phyloP scores from a whole-genome alignment of 2,329 filamentous ascomycete genomes.

The Exophiala xenobiotica region DNA sequence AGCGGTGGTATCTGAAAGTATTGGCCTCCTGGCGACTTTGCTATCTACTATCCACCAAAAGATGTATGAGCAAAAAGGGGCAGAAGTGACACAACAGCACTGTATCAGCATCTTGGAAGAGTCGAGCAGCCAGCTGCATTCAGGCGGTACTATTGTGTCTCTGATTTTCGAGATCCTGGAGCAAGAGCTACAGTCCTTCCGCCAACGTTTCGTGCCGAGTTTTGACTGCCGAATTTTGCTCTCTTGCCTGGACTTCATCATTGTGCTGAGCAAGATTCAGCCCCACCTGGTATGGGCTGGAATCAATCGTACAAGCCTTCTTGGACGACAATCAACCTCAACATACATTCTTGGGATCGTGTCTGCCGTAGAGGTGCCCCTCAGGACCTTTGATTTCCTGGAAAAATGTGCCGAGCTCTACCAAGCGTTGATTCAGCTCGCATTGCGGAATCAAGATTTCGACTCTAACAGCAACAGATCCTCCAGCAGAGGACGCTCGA shows the following conservation, averaged over 20 bases:
- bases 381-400: slow-evolving; percentile 75
- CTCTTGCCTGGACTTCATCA: slow-evolving; percentile 77
- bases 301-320: slow-evolving; percentile 74
- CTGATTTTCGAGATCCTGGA: slow-evolving; percentile 86
- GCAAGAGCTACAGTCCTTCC: slow-evolving; percentile 52
- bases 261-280: slow-evolving; percentile 67
- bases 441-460: slow-evolving; percentile 48
- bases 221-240: slow-evolving; percentile 67
- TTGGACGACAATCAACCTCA: slow-evolving; percentile 73
- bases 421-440: slow-evolving; percentile 71
- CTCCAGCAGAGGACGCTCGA: slow-evolving; percentile 4
- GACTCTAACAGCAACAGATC: background rate
- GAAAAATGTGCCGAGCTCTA: slow-evolving; percentile 72
- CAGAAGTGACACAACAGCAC: slow-evolving; percentile 34
- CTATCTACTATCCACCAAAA: slow-evolving; percentile 47
- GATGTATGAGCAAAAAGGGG: slow-evolving; percentile 27
- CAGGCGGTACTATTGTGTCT: slow-evolving; percentile 67
- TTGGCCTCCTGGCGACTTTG: slow-evolving; percentile 71
- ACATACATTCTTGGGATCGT: slow-evolving; percentile 76
- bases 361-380: slow-evolving; percentile 76
- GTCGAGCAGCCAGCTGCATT: slow-evolving; percentile 50
- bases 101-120: slow-evolving; percentile 49
- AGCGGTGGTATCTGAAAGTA: slow-evolving; percentile 69
- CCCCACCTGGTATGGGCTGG: slow-evolving; percentile 90
- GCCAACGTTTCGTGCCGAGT: slow-evolving; percentile 60